Conservation (phyloP, 2,329 filamentous ascomycete species). For the Colletotrichum sp. region DNA sequence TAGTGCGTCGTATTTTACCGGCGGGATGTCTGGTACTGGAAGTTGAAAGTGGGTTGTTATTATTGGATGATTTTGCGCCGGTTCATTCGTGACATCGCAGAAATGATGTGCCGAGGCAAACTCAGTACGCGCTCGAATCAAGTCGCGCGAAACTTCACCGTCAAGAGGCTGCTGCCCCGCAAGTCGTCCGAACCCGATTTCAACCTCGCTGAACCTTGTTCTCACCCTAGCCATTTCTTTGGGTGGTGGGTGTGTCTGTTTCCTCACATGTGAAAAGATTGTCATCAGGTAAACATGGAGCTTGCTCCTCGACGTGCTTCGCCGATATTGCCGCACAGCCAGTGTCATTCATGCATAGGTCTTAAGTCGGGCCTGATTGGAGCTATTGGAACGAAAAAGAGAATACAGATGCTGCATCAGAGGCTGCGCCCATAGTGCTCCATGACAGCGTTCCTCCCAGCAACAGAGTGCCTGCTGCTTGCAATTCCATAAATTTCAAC, state of each 20-base stretch:
- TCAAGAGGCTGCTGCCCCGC: not conserved
- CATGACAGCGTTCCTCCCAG: not conserved
- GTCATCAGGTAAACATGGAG: not conserved
- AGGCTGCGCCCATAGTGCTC: not conserved
- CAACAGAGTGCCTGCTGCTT: not conserved
- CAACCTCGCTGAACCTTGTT: not conserved
- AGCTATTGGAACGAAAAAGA: not conserved
- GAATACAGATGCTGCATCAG: not conserved
- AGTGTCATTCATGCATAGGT: not conserved
- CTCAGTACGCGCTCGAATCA: conserved; percentile 8
- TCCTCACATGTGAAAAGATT: not conserved
- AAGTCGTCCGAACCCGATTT: not conserved
- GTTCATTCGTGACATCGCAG: not conserved
- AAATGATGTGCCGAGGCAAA: conserved; percentile 11
- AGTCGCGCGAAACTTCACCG: not conserved
- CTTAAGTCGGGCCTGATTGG: not conserved
- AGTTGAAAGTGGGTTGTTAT: not conserved
- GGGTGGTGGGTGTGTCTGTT: not conserved
- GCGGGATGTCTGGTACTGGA: not conserved
- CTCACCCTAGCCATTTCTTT: not conserved
- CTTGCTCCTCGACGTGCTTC: not conserved
- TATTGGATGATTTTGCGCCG: not conserved
- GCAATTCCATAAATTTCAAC: not conserved
- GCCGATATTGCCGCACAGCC: not conserved
- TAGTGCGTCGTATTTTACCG: not conserved